Evolutionary conservation across 2,329 filamentous ascomycete species (phyloP).

Genomic region (Neospermospora avenae): DNA sequence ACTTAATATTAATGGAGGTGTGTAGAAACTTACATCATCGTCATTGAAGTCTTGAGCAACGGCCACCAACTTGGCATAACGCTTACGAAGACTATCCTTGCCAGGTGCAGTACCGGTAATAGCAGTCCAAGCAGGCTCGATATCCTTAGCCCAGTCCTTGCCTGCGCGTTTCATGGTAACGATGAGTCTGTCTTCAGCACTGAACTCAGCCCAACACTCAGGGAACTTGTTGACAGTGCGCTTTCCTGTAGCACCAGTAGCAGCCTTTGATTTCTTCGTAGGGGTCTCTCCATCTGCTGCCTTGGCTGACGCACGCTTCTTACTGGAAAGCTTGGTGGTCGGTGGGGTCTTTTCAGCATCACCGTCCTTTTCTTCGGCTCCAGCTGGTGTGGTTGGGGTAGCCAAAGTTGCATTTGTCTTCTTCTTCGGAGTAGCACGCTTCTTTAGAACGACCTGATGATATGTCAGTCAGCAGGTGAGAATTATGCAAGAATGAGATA

Average conservation of each 20-base stretch:
- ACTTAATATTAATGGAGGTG: neutral
- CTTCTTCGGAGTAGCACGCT: conserved; percentile 2
- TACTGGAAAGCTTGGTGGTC: neutral
- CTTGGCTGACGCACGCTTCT: conserved; percentile 12
- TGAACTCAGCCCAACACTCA: conserved; percentile 13
- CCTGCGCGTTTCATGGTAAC: conserved; percentile 8
- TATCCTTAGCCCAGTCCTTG: conserved; percentile 7
- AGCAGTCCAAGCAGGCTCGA: conserved; percentile 11
- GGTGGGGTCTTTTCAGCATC: neutral
- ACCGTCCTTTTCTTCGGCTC: neutral
- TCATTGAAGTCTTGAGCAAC: conserved; percentile 10
- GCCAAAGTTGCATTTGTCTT: neutral
- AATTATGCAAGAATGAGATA: neutral
- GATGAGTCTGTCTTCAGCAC: conserved; percentile 12
- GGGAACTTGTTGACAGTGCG: neutral
- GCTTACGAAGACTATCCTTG: conserved; percentile 13
- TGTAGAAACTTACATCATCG: conserved; percentile 14
- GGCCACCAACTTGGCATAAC: conserved; percentile 7
- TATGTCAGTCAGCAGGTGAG: neutral
- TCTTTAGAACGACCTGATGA: neutral
- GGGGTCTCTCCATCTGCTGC: conserved; percentile 8
- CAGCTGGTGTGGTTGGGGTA: neutral
- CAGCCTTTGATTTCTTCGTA: conserved; percentile 12
- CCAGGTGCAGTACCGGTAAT: conserved; percentile 6
- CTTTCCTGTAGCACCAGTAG: conserved; percentile 2